Evolutionary conservation across 441 rosid species (phyloP).

Genomic region (Corymbia calophylla): DNA sequence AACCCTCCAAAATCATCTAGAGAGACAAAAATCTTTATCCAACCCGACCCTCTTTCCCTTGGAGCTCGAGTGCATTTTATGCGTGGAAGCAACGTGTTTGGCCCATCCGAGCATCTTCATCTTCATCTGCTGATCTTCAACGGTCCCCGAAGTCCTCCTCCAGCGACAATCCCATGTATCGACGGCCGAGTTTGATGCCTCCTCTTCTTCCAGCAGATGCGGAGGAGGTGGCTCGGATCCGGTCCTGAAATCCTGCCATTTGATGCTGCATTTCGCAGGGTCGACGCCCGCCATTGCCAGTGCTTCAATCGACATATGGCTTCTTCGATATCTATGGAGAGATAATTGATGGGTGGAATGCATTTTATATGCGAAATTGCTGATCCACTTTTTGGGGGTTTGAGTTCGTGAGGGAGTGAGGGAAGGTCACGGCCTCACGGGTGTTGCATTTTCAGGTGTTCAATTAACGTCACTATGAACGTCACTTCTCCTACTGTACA

Average conservation of each 20-base stretch:
- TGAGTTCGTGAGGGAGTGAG: neutral
- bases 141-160: neutral
- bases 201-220: constrained; percentile 12
- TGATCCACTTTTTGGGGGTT: neutral
- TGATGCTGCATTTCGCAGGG: constrained; percentile 18
- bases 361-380: neutral
- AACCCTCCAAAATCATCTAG: neutral
- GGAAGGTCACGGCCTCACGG: neutral
- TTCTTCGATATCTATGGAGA: neutral
- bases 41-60: neutral
- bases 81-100: neutral
- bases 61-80: neutral
- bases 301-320: constrained; percentile 29
- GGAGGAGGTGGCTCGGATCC: neutral
- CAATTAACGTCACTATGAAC: neutral
- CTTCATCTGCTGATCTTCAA: neutral
- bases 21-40: neutral
- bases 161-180: neutral
- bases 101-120: constrained; percentile 2
- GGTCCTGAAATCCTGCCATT: constrained; percentile 11
- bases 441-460: neutral
- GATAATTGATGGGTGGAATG: neutral
- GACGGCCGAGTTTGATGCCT: neutral
- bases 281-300: constrained; percentile 43
- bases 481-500: neutral